Conservation (phyloP, 441 rosid species). For the Geranium incanum region DNA sequence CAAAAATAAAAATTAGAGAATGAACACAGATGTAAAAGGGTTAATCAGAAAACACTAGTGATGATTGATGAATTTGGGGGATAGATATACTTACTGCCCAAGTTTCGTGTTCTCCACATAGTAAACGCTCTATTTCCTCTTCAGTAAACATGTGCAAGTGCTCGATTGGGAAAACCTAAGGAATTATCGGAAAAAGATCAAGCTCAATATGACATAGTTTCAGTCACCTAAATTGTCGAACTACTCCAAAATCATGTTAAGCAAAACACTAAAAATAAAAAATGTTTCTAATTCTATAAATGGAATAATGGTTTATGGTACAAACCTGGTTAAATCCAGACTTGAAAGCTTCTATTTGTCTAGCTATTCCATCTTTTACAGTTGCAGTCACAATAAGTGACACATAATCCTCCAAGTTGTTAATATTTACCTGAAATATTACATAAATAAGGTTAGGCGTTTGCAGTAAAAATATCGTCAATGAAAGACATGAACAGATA, state of each 20-base stretch:
- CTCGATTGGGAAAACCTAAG: slow-evolving; percentile 70
- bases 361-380: slow-evolving; percentile 53
- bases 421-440: slow-evolving; percentile 53
- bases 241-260: background rate
- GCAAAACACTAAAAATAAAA: background rate
- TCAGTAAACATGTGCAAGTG: slow-evolving; percentile 71
- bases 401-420: slow-evolving; percentile 67
- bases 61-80: slow-evolving; percentile 12
- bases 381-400: slow-evolving; percentile 74
- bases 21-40: slow-evolving; percentile 15
- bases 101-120: slow-evolving; percentile 79
- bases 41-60: background rate
- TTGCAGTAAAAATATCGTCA: background rate
- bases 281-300: background rate
- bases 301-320: slow-evolving; percentile 13
- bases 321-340: slow-evolving; percentile 81
- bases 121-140: slow-evolving; percentile 75
- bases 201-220: background rate
- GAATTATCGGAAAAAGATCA: background rate
- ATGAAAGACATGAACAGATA: background rate
- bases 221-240: background rate
- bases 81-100: slow-evolving; percentile 45
- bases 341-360: slow-evolving; percentile 86
- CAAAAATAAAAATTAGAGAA: slow-evolving; percentile 6
- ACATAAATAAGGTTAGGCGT: background rate